Base-by-base conservation (phyloP, 2,329 filamentous ascomycete species). In the Elsinoe ampelina region DNA sequence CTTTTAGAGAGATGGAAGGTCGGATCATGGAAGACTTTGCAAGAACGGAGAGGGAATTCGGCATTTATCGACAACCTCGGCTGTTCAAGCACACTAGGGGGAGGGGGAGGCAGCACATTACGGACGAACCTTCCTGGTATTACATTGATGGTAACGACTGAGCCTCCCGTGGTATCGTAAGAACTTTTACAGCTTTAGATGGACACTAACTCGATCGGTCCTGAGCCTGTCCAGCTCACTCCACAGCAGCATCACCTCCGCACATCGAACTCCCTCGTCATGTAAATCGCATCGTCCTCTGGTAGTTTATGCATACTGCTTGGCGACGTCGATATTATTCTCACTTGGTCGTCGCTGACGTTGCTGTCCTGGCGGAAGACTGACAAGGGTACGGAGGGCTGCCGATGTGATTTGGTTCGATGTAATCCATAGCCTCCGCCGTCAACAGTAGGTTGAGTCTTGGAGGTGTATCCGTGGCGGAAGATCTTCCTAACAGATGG, bases 381-480 rank as follows among this genome's bases (percentile, higher is more conserved):
- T 15, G 48, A 52, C 11, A 52, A 15, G 19, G 48, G 48, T 1
- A 52, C 13, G 2, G 48, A 52, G 2, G 15, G 19, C 19, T 35
- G 30, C 5, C 48, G 48, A 39, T 52, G 32, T 17, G 48, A 39
- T 35, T 39, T 52, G 48, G 48, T 38, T 2, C 48, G 4, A 5
- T 36, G 34, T 2, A 39, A 12, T 4, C 35, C 19, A 3, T 19
- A 12, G 2, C 5, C 15, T 10, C 8, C 48, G 12, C 22, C 48
- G 5, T 38, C 48, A n/a, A 12, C 26, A 13, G 48, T 52, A 1
- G 12, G 22, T 26, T 50, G 26, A 5, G 20, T 45, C 19, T 20
- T 52, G n/a, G 48, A 52, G 17, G 19, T 52, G 34, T 52, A 52
- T 2, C 48, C 48, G 12, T 52, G 48, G 5, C 48, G 48, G 17